Evolutionary conservation across 2,329 filamentous ascomycete species (phyloP).

Genomic region (Pseudogymnoascus sp.): DNA sequence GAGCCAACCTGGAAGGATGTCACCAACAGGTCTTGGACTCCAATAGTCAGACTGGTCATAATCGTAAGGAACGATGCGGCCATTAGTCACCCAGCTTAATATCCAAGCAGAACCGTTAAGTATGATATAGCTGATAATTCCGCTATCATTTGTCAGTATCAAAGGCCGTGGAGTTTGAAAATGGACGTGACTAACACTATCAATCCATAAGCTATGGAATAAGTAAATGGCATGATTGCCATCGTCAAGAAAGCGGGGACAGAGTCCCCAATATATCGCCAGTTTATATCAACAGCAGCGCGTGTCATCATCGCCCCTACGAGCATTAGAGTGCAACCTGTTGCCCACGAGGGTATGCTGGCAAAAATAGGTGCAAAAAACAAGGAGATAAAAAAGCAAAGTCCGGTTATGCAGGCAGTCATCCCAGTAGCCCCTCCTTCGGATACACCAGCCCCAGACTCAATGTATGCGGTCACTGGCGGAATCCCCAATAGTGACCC

Average conservation of each 20-base stretch:
- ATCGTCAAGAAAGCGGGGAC: slow-evolving; percentile 80
- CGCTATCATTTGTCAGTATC: slow-evolving; percentile 30
- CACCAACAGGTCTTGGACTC: slow-evolving; percentile 73
- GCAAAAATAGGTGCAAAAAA: slow-evolving; percentile 91
- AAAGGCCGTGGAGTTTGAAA: neutral
- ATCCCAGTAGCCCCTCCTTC: slow-evolving; percentile 80
- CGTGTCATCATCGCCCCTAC: slow-evolving; percentile 81
- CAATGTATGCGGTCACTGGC: slow-evolving; percentile 80
- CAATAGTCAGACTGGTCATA: slow-evolving; percentile 71
- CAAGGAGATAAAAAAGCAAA: slow-evolving; percentile 80
- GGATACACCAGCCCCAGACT: slow-evolving; percentile 83
- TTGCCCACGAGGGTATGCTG: slow-evolving; percentile 83
- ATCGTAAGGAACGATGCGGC: slow-evolving; percentile 66
- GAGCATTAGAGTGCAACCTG: slow-evolving; percentile 75
- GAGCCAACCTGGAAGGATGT: slow-evolving; percentile 69
- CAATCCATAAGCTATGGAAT: slow-evolving; percentile 79
- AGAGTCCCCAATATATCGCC: slow-evolving; percentile 76
- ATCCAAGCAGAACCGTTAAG: slow-evolving; percentile 67
- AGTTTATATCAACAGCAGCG: slow-evolving; percentile 77
- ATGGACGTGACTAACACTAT: slow-evolving; percentile 42
- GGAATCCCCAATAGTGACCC: slow-evolving; percentile 70
- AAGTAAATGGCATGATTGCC: slow-evolving; percentile 82
- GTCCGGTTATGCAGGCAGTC: slow-evolving; percentile 69
- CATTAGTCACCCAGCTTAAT: slow-evolving; percentile 57
- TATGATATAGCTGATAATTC: slow-evolving; percentile 68